Conservation (phyloP, 225 moss, liverwort and hornwort genomes). For the Polytrichum formosum region DNA sequence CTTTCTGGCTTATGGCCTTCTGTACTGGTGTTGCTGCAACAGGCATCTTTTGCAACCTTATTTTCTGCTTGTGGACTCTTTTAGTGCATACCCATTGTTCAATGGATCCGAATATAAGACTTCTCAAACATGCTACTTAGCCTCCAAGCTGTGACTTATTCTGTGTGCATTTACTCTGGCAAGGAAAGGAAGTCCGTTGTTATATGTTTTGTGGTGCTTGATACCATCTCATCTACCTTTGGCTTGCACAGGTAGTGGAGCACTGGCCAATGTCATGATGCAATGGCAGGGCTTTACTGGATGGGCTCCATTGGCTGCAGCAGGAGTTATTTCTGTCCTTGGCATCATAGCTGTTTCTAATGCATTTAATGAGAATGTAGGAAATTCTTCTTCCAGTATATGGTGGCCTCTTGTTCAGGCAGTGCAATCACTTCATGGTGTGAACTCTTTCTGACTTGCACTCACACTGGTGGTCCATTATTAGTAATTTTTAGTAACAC, state of each 20-base stretch:
- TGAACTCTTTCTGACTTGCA: slow-evolving; percentile 12
- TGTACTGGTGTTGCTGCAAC: slow-evolving; percentile 40
- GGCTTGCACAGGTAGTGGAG: slow-evolving; percentile 57
- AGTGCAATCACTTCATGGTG: slow-evolving; percentile 50
- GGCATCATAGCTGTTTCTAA: slow-evolving; percentile 40
- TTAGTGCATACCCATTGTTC: no score
- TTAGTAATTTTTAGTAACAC: neutral
- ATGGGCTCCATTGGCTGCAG: slow-evolving; percentile 49
- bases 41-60: slow-evolving; percentile 22
- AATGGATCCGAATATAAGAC: no score
- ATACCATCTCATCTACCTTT: no score
- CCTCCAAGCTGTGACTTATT: no score
- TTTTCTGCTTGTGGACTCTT: neutral
- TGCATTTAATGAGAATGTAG: slow-evolving; percentile 63
- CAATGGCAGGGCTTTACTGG: slow-evolving; percentile 56
- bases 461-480: neutral
- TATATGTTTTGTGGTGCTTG: no score
- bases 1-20: slow-evolving; percentile 85
- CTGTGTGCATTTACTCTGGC: no score
- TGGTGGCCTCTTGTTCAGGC: slow-evolving; percentile 46
- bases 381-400: slow-evolving; percentile 29
- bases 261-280: slow-evolving; percentile 50
- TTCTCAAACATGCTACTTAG: no score
- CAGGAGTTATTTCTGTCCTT: slow-evolving; percentile 40
- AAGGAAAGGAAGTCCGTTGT: no score